Evolutionary conservation across 352 stramenopile species (phyloP).

Genomic region (Globisporangium spiculum): DNA sequence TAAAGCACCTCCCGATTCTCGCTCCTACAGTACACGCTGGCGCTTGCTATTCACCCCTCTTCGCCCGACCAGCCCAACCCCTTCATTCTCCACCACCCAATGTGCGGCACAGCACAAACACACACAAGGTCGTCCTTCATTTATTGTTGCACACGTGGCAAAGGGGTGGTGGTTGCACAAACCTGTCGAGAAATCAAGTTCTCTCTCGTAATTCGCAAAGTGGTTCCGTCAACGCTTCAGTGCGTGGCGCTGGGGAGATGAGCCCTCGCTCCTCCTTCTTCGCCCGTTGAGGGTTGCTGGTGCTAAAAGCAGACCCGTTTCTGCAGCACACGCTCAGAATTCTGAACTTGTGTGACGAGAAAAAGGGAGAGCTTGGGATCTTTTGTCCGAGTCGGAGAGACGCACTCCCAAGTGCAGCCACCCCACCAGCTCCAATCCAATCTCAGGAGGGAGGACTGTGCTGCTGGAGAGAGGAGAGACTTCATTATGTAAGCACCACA

Average conservation of each 20-base stretch:
- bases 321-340: not conserved
- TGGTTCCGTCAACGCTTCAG: slow-evolving; percentile 5
- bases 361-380: not conserved
- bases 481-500: not conserved
- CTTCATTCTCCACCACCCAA: slow-evolving; percentile 1
- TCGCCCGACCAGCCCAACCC: not conserved
- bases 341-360: slow-evolving; percentile 8
- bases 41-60: not conserved
- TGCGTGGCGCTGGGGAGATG: slow-evolving; percentile 1
- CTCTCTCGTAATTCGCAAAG: not conserved
- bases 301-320: not conserved
- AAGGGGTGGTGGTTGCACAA: slow-evolving; percentile 2
- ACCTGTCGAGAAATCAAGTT: slow-evolving; percentile 10
- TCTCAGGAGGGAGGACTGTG: not conserved
- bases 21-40: not conserved
- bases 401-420: not conserved
- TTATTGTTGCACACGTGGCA: not conserved
- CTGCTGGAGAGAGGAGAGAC: not conserved
- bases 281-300: not conserved
- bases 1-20: not conserved
- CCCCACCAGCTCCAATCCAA: not conserved
- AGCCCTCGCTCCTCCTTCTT: not conserved
- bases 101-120: not conserved
- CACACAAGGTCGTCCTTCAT: not conserved
- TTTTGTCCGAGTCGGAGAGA: not conserved